phyloP scores from a whole-genome alignment of 2,329 filamentous ascomycete species.

The Hymenoscyphus occultus region DNA sequence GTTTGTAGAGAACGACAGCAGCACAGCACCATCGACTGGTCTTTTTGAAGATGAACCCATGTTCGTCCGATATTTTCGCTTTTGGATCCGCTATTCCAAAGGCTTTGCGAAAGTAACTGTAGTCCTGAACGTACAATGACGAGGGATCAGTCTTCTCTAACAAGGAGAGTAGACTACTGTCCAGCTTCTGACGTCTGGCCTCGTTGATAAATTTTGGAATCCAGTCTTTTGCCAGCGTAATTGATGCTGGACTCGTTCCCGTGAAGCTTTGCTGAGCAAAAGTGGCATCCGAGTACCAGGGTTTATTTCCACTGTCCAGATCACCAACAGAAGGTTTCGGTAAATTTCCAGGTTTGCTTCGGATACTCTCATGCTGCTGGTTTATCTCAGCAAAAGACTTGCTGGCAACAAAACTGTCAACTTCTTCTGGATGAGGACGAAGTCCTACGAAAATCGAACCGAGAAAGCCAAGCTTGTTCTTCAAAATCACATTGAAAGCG shows the following conservation, averaged over 20 bases:
- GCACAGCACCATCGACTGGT: constrained; percentile 34
- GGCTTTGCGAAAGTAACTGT: constrained; percentile 31
- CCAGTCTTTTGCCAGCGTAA: constrained; percentile 24
- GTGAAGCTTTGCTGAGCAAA: constrained; percentile 43
- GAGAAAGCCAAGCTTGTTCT: constrained; percentile 12
- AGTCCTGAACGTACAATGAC: constrained; percentile 31
- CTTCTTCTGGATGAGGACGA: constrained; percentile 1
- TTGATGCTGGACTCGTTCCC: constrained; percentile 36
- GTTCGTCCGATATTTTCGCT: constrained; percentile 18
- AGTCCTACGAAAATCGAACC: constrained; percentile 2
- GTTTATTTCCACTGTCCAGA: constrained; percentile 28
- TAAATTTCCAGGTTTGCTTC: constrained; percentile 30
- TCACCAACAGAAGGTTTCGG: constrained; percentile 32
- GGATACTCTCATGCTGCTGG: constrained; percentile 18
- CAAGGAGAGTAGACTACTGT: constrained; percentile 15
- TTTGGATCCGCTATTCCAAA: constrained; percentile 9
- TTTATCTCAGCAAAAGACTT: constrained; percentile 15
- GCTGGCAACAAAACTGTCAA: neutral
- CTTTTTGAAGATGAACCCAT: constrained; percentile 2
- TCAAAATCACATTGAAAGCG: constrained; percentile 7
- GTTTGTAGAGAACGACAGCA: constrained; percentile 43
- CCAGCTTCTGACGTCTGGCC: constrained; percentile 18
- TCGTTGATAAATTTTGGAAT: constrained; percentile 22
- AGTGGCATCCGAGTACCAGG: constrained; percentile 38
- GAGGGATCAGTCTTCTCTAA: constrained; percentile 15